Evolutionary conservation across 257 asterid genomes (phyloP), one percentile per base, ranked within the genome.

Genomic region (Dorcoceras hygrometricum): DNA sequence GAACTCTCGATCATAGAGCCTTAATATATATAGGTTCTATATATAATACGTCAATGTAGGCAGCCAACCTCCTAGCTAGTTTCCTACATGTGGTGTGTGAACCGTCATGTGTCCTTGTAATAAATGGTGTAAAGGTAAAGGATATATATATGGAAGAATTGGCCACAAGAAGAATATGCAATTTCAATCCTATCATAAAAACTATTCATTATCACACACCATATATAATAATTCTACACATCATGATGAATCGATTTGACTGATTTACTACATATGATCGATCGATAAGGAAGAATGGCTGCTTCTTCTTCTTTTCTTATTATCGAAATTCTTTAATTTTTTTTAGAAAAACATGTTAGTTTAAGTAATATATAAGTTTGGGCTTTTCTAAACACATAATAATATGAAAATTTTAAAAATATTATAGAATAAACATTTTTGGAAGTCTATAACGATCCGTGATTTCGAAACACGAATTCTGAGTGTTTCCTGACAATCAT

Each of bases 131-230:
- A 46, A 57, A 39, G 26, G 39, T n/a, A n/a, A n/a, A n/a, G 48
- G 53, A 22, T 23, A 16, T 20, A 27, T 65, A 20, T 27, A 32
- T 62, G 19, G 66, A 28, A 14, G 8, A 72, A 23, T 28, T 28
- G 56, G 22, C 57, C 71, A 65, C 63, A 43, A 48, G 59, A 66
- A 31, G 22, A 23, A 32, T 51, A 7, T 58, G 23, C 48, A 46
- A 8, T 26, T 24, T 50, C 65, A 57, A 55, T 55, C 55, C 57
- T 6, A 24, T 26, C 34, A 50, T 23, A 7, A 6, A n/a, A 22
- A 57, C 59, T 23, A 59, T 67, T 63, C 72, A 67, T 67, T 60
- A 34, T 51, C 75, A 25, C 61, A 62, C 36, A 57, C 54, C 34
- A n/a, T n/a, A n/a, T n/a, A 14, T 25, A 9, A 39, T 39, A 19